Percentiles rank a stretch among this genome's conserved stretches.
These are phyloP conservation scores for Arachnomyces sp. DNA, from an alignment of 2,329 filamentous ascomycete genomes.

Conservation along the genomic window DNA sequence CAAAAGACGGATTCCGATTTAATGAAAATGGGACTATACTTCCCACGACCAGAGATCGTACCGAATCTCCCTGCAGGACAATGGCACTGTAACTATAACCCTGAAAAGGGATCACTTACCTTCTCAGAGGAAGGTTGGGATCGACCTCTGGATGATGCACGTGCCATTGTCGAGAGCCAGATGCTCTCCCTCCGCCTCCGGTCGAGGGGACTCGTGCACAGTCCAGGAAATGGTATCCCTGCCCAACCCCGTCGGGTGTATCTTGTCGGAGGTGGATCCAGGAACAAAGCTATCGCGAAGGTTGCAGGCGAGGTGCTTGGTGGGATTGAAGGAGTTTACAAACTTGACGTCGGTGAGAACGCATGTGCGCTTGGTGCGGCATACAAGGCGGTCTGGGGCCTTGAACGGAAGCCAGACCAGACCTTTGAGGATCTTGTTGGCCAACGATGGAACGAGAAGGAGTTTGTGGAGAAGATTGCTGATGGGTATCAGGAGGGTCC, in stretches of 20 bases:
- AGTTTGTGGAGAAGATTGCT: constrained; percentile 72
- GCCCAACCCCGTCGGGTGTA: constrained; percentile 84
- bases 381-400: constrained; percentile 92
- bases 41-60: constrained; percentile 89
- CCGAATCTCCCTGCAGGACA: constrained; percentile 80
- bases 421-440: constrained; percentile 85
- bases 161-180: constrained; percentile 89
- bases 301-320: constrained; percentile 83
- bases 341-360: constrained; percentile 88
- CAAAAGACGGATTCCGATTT: constrained; percentile 45
- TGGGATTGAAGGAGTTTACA: constrained; percentile 80
- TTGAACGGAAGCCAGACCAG: constrained; percentile 59
- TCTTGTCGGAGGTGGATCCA: constrained; percentile 84
- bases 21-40: constrained; percentile 90
- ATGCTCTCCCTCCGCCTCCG: constrained; percentile 83
- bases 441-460: constrained; percentile 73
- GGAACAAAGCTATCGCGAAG: constrained; percentile 80
- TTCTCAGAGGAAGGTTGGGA: constrained; percentile 48
- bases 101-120: constrained; percentile 42
- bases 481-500: constrained; percentile 67
- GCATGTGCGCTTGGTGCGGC: constrained; percentile 89
- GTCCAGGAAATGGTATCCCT: constrained; percentile 51
- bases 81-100: constrained; percentile 66
- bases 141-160: constrained; percentile 61
- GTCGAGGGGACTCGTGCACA: constrained; percentile 63